Conservation (phyloP, 2,329 filamentous ascomycete species). For the Diatrype stigma region DNA sequence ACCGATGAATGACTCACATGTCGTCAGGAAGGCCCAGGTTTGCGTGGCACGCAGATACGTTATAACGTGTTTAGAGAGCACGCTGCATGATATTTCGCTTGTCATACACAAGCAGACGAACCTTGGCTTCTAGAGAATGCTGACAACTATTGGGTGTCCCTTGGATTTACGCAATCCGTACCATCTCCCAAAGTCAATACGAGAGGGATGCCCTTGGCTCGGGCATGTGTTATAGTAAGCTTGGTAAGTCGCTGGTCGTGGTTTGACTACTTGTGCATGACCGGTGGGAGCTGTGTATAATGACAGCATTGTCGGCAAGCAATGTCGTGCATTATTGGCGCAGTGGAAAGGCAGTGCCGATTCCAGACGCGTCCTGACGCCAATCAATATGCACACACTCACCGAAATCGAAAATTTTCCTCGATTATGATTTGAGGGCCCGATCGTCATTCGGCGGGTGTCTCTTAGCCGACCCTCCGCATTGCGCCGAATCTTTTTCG, state of each 20-base stretch:
- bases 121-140: too few relatives aligned
- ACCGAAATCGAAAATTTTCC: background rate
- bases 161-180: too few relatives aligned
- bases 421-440: constrained; percentile 7
- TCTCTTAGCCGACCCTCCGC: background rate
- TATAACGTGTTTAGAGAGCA: background rate
- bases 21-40: background rate
- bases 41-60: background rate
- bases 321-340: background rate
- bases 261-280: background rate
- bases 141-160: too few relatives aligned
- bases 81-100: background rate
- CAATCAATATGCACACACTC: background rate
- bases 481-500: background rate
- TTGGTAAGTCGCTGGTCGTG: too few relatives aligned
- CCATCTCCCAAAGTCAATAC: too few relatives aligned
- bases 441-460: constrained; percentile 2
- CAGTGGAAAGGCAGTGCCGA: background rate
- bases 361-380: background rate
- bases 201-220: too few relatives aligned
- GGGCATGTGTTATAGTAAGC: too few relatives aligned
- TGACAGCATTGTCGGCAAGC: background rate
- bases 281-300: background rate
- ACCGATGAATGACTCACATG: background rate
- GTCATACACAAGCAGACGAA: too few relatives aligned